Evolutionary conservation across 495 filamentous ascomycete genomes (phyloP).

Genomic region (Xylaria intraflava): DNA sequence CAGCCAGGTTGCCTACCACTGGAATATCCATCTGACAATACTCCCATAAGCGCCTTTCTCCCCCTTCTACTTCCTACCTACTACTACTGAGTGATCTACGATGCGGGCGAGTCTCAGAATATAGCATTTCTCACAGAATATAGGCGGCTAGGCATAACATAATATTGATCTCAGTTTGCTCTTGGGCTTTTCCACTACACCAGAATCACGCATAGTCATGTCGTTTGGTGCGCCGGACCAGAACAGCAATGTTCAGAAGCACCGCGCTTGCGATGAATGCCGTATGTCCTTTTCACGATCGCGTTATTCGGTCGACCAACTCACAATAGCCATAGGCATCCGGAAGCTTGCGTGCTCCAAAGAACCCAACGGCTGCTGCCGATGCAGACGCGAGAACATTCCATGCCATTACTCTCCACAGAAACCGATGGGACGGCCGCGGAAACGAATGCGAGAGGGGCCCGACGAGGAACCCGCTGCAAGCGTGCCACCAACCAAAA

Average conservation of each 20-base stretch:
- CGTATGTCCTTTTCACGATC: slow-evolving; percentile 41
- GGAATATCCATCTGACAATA: too few species aligned
- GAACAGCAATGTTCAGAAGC: slow-evolving; percentile 28
- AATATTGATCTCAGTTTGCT: too few species aligned
- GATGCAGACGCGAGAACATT: slow-evolving; percentile 49
- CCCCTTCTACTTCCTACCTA: too few species aligned
- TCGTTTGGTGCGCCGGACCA: slow-evolving; percentile 4
- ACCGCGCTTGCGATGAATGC: slow-evolving; percentile 57
- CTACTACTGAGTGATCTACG: too few species aligned
- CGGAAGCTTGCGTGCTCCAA: slow-evolving; percentile 59
- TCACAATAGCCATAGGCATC: slow-evolving; percentile 37
- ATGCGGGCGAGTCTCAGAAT: too few species aligned
- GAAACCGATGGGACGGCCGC: slow-evolving; percentile 57
- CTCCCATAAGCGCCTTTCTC: too few species aligned
- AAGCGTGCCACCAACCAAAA: slow-evolving; percentile 14
- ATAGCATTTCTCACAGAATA: too few species aligned
- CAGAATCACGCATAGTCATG: too few species aligned
- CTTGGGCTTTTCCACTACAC: too few species aligned
- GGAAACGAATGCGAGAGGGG: slow-evolving; percentile 47
- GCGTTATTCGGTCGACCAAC: slow-evolving; percentile 5
- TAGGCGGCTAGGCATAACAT: too few species aligned
- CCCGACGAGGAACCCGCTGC: slow-evolving; percentile 11
- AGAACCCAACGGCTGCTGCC: slow-evolving; percentile 47
- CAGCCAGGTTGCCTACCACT: too few species aligned
- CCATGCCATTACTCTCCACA: slow-evolving; percentile 52